phyloP scores from a whole-genome alignment of 1,284 basidiomycete genomes.

The Tylopilus sp. region DNA sequence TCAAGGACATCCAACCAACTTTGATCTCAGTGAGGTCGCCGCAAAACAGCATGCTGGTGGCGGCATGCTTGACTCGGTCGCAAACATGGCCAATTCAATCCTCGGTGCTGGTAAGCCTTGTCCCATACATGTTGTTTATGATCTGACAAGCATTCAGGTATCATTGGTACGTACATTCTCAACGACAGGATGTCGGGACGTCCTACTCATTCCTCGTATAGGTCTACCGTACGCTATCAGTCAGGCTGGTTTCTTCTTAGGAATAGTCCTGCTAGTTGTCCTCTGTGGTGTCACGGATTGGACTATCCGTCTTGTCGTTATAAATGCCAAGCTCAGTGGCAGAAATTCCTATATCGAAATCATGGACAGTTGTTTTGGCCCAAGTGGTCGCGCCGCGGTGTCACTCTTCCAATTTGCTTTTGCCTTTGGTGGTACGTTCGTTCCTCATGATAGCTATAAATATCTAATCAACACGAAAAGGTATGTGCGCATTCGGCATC shows the following conservation, averaged over 20 bases:
- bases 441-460: constrained; percentile 2
- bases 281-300: constrained; percentile 91
- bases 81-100: constrained; percentile 97
- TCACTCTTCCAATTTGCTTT: constrained; percentile 98
- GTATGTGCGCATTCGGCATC: constrained; percentile 96
- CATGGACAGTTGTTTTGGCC: constrained; percentile 93
- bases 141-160: constrained; percentile 47
- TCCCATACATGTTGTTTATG: neutral
- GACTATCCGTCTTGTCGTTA: constrained; percentile 94
- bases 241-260: constrained; percentile 90
- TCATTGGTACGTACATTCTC: constrained; percentile 63
- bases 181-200: neutral
- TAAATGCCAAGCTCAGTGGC: constrained; percentile 95
- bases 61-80: constrained; percentile 78
- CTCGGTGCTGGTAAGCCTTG: constrained; percentile 77
- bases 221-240: constrained; percentile 89
- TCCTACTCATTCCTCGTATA: constrained; percentile 31
- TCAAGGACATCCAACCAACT: constrained; percentile 32
- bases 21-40: constrained; percentile 65
- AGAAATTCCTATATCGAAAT: constrained; percentile 93
- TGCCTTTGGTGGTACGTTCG: constrained; percentile 82
- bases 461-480: constrained; percentile 35
- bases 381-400: constrained; percentile 83
- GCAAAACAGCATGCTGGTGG: constrained; percentile 70
- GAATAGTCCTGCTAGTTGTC: constrained; percentile 75